Evolutionary conservation across 2,329 filamentous ascomycete species (phyloP).

Genomic region (Clarireedia sp.): DNA sequence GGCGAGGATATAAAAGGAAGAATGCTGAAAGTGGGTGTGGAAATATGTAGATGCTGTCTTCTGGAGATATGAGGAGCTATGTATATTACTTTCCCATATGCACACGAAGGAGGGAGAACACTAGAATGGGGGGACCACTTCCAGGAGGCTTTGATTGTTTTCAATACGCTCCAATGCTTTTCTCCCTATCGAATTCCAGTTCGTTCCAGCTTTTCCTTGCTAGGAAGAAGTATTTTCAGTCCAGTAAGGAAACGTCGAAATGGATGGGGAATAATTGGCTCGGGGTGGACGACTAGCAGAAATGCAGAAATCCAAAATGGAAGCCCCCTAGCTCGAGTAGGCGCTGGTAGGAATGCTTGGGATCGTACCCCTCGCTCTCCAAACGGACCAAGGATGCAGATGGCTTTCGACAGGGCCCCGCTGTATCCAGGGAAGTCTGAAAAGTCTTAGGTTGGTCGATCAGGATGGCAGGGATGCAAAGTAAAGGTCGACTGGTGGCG

Average conservation of each 20-base stretch:
- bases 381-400: constrained; percentile 9
- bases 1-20: constrained; percentile 4
- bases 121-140: not conserved
- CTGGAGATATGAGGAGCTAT: constrained; percentile 2
- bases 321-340: not conserved
- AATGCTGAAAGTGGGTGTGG: constrained; percentile 2
- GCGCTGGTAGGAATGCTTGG: constrained; percentile 11
- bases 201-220: constrained; percentile 3
- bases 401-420: constrained; percentile 1
- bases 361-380: constrained; percentile 8
- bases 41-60: constrained; percentile 2
- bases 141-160: constrained; percentile 7
- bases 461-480: constrained; percentile 1
- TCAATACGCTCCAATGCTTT: constrained; percentile 6
- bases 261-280: constrained; percentile 2
- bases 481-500: constrained; percentile 8
- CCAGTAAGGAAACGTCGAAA: constrained; percentile 6
- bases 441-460: not conserved
- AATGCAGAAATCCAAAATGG: not conserved
- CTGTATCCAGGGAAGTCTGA: not conserved
- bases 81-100: constrained; percentile 3
- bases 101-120: not conserved
- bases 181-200: not conserved
- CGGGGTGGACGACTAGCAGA: constrained; percentile 1
- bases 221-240: constrained; percentile 6